phyloP scores from a whole-genome alignment of 2,329 filamentous ascomycete species.

The Diplocarpon rosae region DNA sequence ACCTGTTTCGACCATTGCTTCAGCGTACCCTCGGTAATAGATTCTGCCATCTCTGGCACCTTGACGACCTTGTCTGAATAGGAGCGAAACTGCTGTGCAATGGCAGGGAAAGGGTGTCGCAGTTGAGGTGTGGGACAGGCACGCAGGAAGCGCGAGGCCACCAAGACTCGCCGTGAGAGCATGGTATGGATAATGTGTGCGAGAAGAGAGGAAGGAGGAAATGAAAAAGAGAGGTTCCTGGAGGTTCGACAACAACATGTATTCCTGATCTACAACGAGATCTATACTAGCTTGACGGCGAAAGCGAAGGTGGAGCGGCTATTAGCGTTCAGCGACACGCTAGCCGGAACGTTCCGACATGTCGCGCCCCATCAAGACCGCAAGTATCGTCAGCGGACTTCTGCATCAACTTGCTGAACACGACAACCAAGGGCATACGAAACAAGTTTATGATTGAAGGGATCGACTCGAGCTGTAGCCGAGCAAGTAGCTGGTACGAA shows the following conservation, averaged over 20 bases:
- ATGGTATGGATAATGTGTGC: constrained; percentile 15
- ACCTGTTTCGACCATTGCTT: constrained; percentile 91
- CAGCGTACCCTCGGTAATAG: constrained; percentile 91
- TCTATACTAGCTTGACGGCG: constrained; percentile 10
- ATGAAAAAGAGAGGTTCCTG: constrained; percentile 9
- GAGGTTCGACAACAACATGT: background rate
- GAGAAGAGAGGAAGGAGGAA: constrained; percentile 12
- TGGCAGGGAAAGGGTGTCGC: constrained; percentile 34
- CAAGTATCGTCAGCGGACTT: constrained; percentile 1
- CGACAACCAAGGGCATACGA: background rate
- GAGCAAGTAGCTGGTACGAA: constrained; percentile 2
- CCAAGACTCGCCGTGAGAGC: constrained; percentile 26
- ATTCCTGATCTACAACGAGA: constrained; percentile 6
- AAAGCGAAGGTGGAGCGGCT: background rate
- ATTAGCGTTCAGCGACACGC: background rate
- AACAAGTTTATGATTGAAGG: constrained; percentile 2
- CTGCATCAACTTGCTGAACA: background rate
- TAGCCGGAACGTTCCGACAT: constrained; percentile 7
- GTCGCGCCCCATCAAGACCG: background rate
- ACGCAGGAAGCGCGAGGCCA: constrained; percentile 26
- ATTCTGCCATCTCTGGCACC: constrained; percentile 97
- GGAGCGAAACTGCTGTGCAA: constrained; percentile 43
- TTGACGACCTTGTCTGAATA: constrained; percentile 81
- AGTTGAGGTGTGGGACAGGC: constrained; percentile 21
- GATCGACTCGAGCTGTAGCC: constrained; percentile 2